These are phyloP conservation scores for Aspergillus vadensis DNA, from an alignment of 2,329 filamentous ascomycete species.

Conservation along the genomic window DNA sequence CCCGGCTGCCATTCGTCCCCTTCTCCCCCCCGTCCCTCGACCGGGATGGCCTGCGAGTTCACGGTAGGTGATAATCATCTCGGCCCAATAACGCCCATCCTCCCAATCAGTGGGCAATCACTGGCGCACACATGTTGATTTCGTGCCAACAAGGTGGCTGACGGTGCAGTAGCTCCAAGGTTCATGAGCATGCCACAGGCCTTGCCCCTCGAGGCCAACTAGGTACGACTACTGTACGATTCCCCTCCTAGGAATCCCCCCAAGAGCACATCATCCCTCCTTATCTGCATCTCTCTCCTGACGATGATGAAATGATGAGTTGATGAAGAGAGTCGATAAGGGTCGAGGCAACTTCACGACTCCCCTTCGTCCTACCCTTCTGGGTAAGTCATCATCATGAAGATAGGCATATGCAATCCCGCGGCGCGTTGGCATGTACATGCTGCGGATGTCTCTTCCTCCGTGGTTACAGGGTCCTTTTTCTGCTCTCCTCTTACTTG, in stretches of 20 bases:
- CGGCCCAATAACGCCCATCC: constrained; percentile 15
- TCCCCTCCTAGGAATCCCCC: background rate
- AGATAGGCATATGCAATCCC: constrained; percentile 2
- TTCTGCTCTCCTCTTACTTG: background rate
- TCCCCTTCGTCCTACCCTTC: background rate
- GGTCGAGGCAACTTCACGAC: no score
- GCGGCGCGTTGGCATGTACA: constrained; percentile 5
- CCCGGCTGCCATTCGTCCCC: background rate
- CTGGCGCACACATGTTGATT: constrained; percentile 24
- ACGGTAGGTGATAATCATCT: constrained; percentile 6
- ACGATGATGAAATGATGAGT: no score
- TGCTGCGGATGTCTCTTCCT: constrained; percentile 1
- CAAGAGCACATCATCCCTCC: background rate
- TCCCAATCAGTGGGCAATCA: constrained; percentile 21
- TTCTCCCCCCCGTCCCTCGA: background rate
- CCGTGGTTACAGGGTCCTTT: background rate
- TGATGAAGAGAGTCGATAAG: no score
- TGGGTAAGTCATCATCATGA: background rate
- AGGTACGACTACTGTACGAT: background rate
- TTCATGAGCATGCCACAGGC: constrained; percentile 12
- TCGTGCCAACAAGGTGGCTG: constrained; percentile 24
- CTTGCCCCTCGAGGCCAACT: background rate
- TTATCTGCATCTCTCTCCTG: background rate
- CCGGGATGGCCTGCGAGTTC: background rate
- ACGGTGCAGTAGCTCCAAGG: constrained; percentile 26